These are phyloP conservation scores for Cutaneotrichosporon spelunceum DNA, from an alignment of 1,284 basidiomycete genomes.

Conservation along the genomic window DNA sequence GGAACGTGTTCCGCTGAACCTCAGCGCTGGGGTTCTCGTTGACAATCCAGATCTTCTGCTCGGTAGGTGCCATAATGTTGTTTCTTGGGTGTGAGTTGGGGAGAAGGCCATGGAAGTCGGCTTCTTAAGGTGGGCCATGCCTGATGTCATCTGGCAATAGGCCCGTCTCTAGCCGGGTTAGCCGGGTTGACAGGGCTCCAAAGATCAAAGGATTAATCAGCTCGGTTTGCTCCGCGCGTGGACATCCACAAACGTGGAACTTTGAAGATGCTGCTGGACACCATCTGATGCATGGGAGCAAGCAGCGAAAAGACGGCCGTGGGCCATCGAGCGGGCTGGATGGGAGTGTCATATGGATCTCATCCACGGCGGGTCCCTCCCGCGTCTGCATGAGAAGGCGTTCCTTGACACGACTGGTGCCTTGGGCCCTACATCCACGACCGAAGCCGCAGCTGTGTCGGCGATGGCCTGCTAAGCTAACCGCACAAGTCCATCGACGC, in stretches of 20 bases:
- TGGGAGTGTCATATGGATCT: too few relatives aligned
- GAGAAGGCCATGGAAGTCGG: background rate
- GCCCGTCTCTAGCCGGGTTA: background rate
- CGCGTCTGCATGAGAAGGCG: too few relatives aligned
- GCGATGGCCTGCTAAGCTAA: too few relatives aligned
- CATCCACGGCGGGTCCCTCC: too few relatives aligned
- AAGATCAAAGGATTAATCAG: background rate
- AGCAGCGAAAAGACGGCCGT: background rate
- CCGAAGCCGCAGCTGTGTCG: too few relatives aligned
- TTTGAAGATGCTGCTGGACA: too few relatives aligned
- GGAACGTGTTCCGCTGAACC: slow-evolving; percentile 33
- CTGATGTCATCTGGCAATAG: background rate
- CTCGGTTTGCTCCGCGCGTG: background rate
- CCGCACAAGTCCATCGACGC: too few relatives aligned
- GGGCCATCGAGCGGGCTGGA: too few relatives aligned
- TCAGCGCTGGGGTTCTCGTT: slow-evolving; percentile 30
- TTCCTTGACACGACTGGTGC: too few relatives aligned
- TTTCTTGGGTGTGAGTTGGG: background rate
- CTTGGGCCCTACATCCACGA: too few relatives aligned
- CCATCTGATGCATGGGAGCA: too few relatives aligned
- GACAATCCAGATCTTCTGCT: slow-evolving; percentile 33
- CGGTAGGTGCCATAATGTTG: slow-evolving; percentile 24
- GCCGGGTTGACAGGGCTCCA: background rate
- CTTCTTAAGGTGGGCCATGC: background rate
- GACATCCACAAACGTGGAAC: too few relatives aligned